Percentiles rank a stretch among this genome's conserved stretches.
phyloP scores from a whole-genome alignment of 2,329 filamentous ascomycete genomes.

The Arthrocladium fulminans region DNA sequence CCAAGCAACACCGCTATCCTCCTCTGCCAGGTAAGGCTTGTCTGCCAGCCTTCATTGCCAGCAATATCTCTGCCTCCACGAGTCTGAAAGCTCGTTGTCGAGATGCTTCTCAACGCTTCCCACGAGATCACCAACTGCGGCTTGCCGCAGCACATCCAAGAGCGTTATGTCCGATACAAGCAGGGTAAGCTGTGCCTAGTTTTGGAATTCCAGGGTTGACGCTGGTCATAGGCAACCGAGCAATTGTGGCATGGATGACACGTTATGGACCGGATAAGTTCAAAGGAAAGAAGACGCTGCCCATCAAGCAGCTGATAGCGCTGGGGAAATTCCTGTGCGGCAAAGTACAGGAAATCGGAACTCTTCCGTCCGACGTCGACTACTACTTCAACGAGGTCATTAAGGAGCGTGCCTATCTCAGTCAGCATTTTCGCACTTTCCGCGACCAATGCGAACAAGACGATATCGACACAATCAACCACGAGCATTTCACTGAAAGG shows the following conservation, averaged over 20 bases:
- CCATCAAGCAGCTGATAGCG: slow-evolving; percentile 23
- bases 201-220: not conserved
- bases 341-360: slow-evolving; percentile 19
- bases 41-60: no score
- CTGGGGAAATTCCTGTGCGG: slow-evolving; percentile 17
- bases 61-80: not conserved
- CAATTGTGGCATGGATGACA: slow-evolving; percentile 25
- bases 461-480: slow-evolving; percentile 21
- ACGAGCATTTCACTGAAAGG: slow-evolving; percentile 27
- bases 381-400: slow-evolving; percentile 26
- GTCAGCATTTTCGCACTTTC: slow-evolving; percentile 23
- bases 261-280: slow-evolving; percentile 19
- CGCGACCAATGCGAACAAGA: slow-evolving; percentile 14
- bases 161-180: slow-evolving; percentile 25
- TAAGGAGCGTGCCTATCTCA: slow-evolving; percentile 23
- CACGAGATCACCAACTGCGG: slow-evolving; percentile 20
- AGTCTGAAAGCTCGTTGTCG: not conserved
- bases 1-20: no score
- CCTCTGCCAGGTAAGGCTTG: no score
- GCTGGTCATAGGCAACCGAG: slow-evolving; percentile 16
- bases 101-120: slow-evolving; percentile 21
- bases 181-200: slow-evolving; percentile 11
- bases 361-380: slow-evolving; percentile 23
- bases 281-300: slow-evolving; percentile 16
- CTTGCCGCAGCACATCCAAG: slow-evolving; percentile 21